Percentiles rank a stretch among this genome's conserved stretches.
Evolutionary conservation across 768 basidiomycete species (phyloP).

Genomic region (Terana coerulea): DNA sequence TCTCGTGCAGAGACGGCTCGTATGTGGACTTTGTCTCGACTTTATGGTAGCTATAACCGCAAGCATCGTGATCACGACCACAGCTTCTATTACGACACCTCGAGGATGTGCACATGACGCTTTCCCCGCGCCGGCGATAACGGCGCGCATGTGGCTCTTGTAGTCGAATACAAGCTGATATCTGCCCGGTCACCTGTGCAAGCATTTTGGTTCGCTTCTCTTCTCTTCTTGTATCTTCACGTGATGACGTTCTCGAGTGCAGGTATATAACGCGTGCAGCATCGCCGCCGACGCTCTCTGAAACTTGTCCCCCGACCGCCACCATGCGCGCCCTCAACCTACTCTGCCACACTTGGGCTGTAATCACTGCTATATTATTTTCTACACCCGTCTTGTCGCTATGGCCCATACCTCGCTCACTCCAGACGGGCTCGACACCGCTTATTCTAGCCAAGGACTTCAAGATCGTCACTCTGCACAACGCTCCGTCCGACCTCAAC

Average conservation of each 20-base stretch:
- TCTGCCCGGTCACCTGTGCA: background rate
- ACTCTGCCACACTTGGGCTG: too few relatives aligned
- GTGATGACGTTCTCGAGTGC: background rate
- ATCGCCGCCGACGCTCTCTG: too few relatives aligned
- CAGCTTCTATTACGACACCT: background rate
- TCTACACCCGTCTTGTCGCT: too few relatives aligned
- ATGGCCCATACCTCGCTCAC: conserved; percentile 34
- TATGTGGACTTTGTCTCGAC: too few relatives aligned
- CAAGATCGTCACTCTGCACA: conserved; percentile 38
- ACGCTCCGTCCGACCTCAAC: conserved; percentile 48
- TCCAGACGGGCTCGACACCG: conserved; percentile 25
- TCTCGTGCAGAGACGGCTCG: too few relatives aligned
- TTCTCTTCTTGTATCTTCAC: background rate
- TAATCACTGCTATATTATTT: too few relatives aligned
- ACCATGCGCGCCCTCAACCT: too few relatives aligned
- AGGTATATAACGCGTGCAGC: too few relatives aligned
- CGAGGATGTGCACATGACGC: background rate
- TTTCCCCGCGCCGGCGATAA: background rate
- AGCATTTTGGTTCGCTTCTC: too few relatives aligned
- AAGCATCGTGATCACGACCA: background rate
- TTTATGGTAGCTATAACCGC: too few relatives aligned
- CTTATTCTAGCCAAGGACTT: conserved; percentile 44
- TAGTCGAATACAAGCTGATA: background rate
- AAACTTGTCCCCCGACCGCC: too few relatives aligned
- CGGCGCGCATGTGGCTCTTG: background rate